Base-by-base conservation (phyloP, 2,329 filamentous ascomycete species). In the Fusarium humuli region DNA sequence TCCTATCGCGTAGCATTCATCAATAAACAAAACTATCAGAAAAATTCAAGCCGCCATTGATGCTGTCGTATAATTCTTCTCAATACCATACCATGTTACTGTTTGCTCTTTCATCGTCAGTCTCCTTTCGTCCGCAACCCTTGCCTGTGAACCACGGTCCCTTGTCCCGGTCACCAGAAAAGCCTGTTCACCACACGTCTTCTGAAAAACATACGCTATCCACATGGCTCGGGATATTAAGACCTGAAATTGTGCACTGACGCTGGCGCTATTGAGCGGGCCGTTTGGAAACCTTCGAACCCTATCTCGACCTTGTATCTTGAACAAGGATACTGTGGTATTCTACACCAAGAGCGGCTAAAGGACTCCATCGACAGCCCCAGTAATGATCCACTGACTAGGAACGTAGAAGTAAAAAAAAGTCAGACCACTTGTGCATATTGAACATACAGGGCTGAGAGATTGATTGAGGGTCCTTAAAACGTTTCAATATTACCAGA, bases 301-400 rank as follows among this genome's bases (percentile, higher is more conserved):
- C 30, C 48, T 66, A 49, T 67, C 49, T 61, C 23, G 22, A 37
- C 23, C 30, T 47, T 22, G 62, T 34, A 56, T 61, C 27, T 20
- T 11, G 6, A 30, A 18, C 60, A 44, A 29, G 40, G 40, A 59
- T 57, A 16, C 13, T 18, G 13, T 59, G 44, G 14, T 10, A 41
- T 65, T 7, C 25, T 58, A 18, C 8, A n/a, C 42, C 40, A n/a
- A 22, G 20, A 66, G 11, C 10, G 25, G 54, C 23, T 54, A 41
- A 48, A 16, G 4, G n/a, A 6, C 25, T 41, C 49, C 23, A 22
- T 41, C 18, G 5, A 23, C 9, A 46, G 25, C 37, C 29, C 23
- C 34, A 12, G 9, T 16, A n/a, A 16, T 42, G 3, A n/a, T n/a
- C 11, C 27, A 32, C 29, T 12, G 27, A 32, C 29, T 8, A 32